Percentiles rank a stretch among this genome's conserved stretches.
Conservation (phyloP, 768 basidiomycete species). For the Tricholomella constricta region DNA sequence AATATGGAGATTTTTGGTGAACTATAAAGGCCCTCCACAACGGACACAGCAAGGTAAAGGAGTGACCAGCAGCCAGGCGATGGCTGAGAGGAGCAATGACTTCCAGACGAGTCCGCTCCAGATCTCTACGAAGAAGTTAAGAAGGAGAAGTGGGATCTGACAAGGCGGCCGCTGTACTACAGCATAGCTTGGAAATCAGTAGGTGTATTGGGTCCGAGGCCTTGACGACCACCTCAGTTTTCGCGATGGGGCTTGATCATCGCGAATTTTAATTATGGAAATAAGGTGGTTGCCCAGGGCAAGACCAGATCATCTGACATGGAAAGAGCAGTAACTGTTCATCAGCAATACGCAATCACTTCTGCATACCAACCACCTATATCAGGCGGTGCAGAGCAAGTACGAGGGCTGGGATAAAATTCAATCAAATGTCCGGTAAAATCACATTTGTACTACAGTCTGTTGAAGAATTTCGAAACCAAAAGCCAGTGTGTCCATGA, state of each 20-base stretch:
- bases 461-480: too few relatives aligned
- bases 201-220: neutral
- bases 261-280: neutral
- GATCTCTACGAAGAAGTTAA: neutral
- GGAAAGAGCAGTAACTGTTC: neutral
- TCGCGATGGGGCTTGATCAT: too few relatives aligned
- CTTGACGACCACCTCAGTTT: conserved; percentile 14
- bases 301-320: neutral
- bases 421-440: neutral
- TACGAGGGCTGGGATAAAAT: neutral
- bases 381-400: neutral
- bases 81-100: neutral
- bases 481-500: too few relatives aligned
- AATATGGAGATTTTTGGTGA: neutral
- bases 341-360: neutral
- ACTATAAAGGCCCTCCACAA: neutral
- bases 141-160: neutral
- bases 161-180: neutral
- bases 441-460: neutral
- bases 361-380: neutral
- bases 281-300: neutral
- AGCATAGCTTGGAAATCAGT: neutral
- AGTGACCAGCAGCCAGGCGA: conserved; percentile 9
- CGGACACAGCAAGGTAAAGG: neutral
- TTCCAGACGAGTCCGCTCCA: conserved; percentile 1